Percentiles rank a stretch among this genome's conserved stretches.
Conservation (phyloP, 768 basidiomycete species). For the Amanita thiersii region DNA sequence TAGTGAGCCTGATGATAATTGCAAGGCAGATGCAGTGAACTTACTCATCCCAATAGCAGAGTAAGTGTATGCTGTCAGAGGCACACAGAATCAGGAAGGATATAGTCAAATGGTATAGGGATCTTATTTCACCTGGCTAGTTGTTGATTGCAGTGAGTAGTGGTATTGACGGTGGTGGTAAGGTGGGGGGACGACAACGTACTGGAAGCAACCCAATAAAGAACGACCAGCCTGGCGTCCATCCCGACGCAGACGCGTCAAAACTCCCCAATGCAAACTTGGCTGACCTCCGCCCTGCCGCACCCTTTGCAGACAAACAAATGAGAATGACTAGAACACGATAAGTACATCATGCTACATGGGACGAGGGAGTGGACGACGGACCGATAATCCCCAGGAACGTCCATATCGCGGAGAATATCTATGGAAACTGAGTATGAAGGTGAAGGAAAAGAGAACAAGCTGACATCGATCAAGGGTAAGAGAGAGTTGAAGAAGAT, state of each 20-base stretch:
- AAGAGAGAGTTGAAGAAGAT: slow-evolving; percentile 48
- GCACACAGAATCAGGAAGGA: background rate
- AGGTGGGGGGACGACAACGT: slow-evolving; percentile 15
- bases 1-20: no score
- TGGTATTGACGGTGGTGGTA: no score
- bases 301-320: slow-evolving; percentile 48
- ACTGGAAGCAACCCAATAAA: slow-evolving; percentile 59
- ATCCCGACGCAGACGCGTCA: slow-evolving; percentile 55
- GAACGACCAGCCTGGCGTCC: slow-evolving; percentile 62
- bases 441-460: background rate
- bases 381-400: slow-evolving; percentile 45
- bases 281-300: slow-evolving; percentile 43
- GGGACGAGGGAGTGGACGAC: background rate
- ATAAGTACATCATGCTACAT: background rate
- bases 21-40: slow-evolving; percentile 8
- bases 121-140: slow-evolving; percentile 20
- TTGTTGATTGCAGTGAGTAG: slow-evolving; percentile 3
- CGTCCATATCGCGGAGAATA: slow-evolving; percentile 57
- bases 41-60: slow-evolving; percentile 58
- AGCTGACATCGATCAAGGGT: slow-evolving; percentile 36
- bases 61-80: slow-evolving; percentile 40
- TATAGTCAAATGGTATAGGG: background rate
- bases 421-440: slow-evolving; percentile 22
- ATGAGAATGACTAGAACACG: slow-evolving; percentile 40
- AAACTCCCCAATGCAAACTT: slow-evolving; percentile 52